Base-by-base conservation (phyloP, 805 yeast genomes). In the Saturnispora sekii region DNA sequence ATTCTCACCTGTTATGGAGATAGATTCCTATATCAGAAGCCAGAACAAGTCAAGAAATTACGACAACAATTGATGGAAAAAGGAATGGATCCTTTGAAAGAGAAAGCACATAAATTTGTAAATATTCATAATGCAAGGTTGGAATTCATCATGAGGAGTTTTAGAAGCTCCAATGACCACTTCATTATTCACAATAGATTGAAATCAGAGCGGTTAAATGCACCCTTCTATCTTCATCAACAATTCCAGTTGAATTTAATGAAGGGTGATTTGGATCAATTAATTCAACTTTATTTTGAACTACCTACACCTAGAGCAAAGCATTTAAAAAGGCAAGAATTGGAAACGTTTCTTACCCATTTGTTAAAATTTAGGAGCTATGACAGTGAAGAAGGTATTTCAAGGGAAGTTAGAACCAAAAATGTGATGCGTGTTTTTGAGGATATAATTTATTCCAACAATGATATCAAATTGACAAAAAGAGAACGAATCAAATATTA, bases 191-290 rank as follows among this genome's bases (percentile, higher is more conserved):
- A 38, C 14, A 42, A 51, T 30, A 32, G 57, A 14, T 29, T 49
- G 10, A 45, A 39, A 18, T 31, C 48, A 2, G 32, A 37, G 18
- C 41, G 54, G 16, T 7, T 35, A 5, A 40, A 43, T 12, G 46
- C 52, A 14, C 48, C 51, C 6, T 49, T 49, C 40, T 54, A 50
- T 36, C 35, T 54, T 11, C 58, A 52, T 32, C 55, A 50, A 32
- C 51, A 47, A 36, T 50, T 54, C 30, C 39, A 44, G 21, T 16
- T 44, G 11, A 45, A 44, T 29, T 32, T 50, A 6, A 43, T 41
- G 10, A 40, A 38, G 4, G 32, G 21, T 7, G 42, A 48, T 31
- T 10, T 44, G 10, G 32, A 42, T 8, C 41, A 32, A 6, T 35
- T 51, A 10, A 26, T 54, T 8, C 51, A 51, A 10, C 30, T 53